phyloP scores from a whole-genome alignment of 2,329 filamentous ascomycete species.

The Talaromyces sp. region DNA sequence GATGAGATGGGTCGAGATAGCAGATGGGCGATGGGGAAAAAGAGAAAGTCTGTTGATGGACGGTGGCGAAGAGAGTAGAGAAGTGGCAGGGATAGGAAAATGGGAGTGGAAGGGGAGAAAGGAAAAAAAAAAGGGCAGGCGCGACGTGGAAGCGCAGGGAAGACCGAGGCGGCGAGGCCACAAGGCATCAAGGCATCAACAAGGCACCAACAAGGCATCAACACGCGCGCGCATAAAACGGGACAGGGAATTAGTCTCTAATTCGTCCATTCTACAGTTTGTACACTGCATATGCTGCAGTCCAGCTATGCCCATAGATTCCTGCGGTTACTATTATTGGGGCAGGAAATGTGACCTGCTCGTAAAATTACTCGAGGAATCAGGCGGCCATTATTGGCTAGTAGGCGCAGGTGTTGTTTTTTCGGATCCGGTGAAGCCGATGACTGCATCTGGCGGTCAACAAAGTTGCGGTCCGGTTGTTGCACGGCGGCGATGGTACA shows the following conservation, averaged over 20 bases:
- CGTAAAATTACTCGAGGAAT: no score
- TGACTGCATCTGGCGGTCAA: not conserved
- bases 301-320: not conserved
- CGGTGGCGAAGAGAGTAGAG: not conserved
- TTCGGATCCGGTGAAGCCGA: not conserved
- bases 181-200: not conserved
- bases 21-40: not conserved
- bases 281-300: no score
- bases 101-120: not conserved
- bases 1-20: not conserved
- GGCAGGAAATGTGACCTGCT: no score
- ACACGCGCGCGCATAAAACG: not conserved
- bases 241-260: not conserved
- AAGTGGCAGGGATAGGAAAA: not conserved
- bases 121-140: slow-evolving; percentile 2
- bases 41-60: not conserved
- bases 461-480: not conserved
- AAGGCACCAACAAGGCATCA: not conserved
- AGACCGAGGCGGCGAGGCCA: slow-evolving; percentile 4
- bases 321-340: not conserved
- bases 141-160: not conserved
- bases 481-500: no score
- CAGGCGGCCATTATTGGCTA: not conserved
- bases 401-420: not conserved
- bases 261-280: no score